Evolutionary conservation across 805 yeast genomes (phyloP).

Genomic region (Hanseniaspora vineae): DNA sequence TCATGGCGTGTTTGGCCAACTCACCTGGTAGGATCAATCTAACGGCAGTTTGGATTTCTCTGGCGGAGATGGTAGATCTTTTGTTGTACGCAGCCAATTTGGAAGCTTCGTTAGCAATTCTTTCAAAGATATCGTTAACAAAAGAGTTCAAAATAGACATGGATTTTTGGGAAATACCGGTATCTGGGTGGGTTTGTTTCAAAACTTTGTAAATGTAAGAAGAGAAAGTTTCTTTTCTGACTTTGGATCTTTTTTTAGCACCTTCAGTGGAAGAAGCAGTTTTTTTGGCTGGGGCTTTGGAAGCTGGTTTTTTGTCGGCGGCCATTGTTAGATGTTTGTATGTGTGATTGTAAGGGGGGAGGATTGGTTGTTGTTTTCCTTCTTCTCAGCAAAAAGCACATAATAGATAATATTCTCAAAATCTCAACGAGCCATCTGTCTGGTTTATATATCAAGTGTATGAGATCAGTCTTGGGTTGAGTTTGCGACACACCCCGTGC

Average conservation of each 20-base stretch:
- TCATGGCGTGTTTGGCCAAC: slow-evolving; percentile 95
- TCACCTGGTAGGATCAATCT: slow-evolving; percentile 98
- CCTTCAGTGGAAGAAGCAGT: slow-evolving; percentile 71
- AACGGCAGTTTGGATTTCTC: slow-evolving; percentile 98
- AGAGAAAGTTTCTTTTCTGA: slow-evolving; percentile 96
- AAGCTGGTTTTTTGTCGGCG: slow-evolving; percentile 97
- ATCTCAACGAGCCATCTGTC: neutral
- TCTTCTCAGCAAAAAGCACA: too few relatives aligned
- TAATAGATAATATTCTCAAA: too few relatives aligned
- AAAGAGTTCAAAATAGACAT: slow-evolving; percentile 98
- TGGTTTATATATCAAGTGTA: too few relatives aligned
- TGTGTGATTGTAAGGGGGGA: slow-evolving; percentile 1
- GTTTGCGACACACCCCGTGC: too few relatives aligned
- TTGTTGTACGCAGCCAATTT: slow-evolving; percentile 98
- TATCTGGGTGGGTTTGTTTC: slow-evolving; percentile 98
- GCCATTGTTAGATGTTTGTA: slow-evolving; percentile 33
- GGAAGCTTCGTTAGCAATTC: slow-evolving; percentile 96
- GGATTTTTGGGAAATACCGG: slow-evolving; percentile 98
- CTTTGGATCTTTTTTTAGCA: slow-evolving; percentile 83
- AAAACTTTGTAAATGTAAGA: slow-evolving; percentile 97
- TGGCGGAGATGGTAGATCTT: slow-evolving; percentile 93
- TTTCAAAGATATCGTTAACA: slow-evolving; percentile 95
- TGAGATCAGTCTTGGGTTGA: too few relatives aligned
- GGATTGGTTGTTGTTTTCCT: slow-evolving; percentile 26
- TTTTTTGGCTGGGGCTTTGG: slow-evolving; percentile 88